Percentiles rank a stretch among this genome's conserved stretches.
Evolutionary conservation across 176 grass and related monocot species (phyloP).

Genomic region (Triticum timopheevii): DNA sequence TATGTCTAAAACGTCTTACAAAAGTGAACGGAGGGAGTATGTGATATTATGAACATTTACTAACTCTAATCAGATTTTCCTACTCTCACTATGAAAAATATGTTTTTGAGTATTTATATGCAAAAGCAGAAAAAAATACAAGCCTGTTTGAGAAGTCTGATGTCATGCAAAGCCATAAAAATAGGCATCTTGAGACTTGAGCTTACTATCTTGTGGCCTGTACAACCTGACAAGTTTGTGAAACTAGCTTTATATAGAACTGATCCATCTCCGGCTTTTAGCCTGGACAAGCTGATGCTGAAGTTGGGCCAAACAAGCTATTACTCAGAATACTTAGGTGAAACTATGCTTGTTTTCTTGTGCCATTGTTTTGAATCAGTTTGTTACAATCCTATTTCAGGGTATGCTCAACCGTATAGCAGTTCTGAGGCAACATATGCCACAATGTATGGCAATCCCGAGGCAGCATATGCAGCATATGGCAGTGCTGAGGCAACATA

Average conservation of each 20-base stretch:
- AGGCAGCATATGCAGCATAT: constrained; percentile 31
- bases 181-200: neutral
- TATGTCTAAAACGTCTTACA: too few species aligned
- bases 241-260: neutral
- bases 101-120: neutral
- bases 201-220: neutral
- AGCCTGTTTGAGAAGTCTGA: neutral
- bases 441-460: constrained; percentile 38
- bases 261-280: neutral
- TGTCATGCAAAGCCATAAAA: constrained; percentile 8
- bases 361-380: neutral
- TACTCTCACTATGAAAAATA: neutral
- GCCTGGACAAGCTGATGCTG: neutral
- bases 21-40: too few species aligned
- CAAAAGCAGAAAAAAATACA: neutral
- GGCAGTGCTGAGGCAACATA: constrained; percentile 38
- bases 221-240: neutral
- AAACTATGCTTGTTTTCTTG: constrained; percentile 21
- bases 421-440: constrained; percentile 46
- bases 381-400: constrained; percentile 37
- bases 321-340: neutral
- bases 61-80: neutral
- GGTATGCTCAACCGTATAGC: constrained; percentile 41
- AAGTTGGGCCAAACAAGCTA: neutral
- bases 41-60: neutral